Percentiles rank a stretch among this genome's conserved stretches.
Conservation (phyloP, 2,329 filamentous ascomycete species). For the Pyrenochaeta sp. region DNA sequence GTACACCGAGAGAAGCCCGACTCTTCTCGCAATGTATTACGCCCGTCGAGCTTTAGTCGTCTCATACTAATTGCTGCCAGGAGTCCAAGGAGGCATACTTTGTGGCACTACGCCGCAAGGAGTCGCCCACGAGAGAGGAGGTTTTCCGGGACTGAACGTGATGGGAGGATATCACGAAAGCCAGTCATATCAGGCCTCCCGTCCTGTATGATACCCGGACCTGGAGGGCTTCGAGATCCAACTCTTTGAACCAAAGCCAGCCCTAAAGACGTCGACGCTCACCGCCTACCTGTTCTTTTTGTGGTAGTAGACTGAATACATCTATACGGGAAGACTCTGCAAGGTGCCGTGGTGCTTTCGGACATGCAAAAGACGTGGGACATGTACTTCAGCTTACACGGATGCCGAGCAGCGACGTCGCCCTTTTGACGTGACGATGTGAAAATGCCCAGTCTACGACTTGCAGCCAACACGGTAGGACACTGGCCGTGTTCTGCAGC, state of each 20-base stretch:
- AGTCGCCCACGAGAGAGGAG: constrained; percentile 55
- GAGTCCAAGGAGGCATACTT: constrained; percentile 89
- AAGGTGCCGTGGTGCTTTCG: neutral
- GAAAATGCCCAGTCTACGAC: neutral
- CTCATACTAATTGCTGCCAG: constrained; percentile 53
- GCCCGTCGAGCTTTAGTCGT: neutral
- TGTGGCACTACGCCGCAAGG: constrained; percentile 77
- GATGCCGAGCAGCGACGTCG: neutral
- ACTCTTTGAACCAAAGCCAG: neutral
- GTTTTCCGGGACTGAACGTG: constrained; percentile 50
- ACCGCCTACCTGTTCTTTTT: neutral
- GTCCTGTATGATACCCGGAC: neutral
- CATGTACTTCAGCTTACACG: neutral
- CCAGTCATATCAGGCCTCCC: neutral
- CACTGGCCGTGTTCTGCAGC: constrained; percentile 17
- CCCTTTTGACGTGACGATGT: neutral
- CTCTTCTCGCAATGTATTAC: constrained; percentile 78
- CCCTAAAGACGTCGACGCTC: neutral
- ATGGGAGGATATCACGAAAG: neutral
- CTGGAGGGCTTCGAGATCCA: neutral
- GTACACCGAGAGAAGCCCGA: constrained; percentile 92
- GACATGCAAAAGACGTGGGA: neutral
- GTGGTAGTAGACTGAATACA: neutral
- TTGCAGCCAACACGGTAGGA: neutral
- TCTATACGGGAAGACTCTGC: neutral